Percentiles rank a stretch among this genome's conserved stretches.
phyloP scores from a whole-genome alignment of 495 filamentous ascomycete species.

The Penicillium bialowiezense region DNA sequence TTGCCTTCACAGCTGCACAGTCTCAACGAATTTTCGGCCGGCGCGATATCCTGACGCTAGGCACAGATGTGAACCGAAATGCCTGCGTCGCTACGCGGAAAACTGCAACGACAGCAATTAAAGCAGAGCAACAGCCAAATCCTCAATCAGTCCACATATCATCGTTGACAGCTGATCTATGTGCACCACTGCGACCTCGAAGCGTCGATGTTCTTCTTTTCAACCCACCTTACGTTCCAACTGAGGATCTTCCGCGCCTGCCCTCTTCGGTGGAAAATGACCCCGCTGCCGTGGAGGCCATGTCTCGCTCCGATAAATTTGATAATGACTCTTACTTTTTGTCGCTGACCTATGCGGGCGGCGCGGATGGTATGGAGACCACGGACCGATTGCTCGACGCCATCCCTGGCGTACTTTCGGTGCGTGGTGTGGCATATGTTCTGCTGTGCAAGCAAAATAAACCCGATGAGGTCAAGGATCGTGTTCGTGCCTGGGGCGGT shows the following conservation, averaged over 20 bases:
- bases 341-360: constrained; percentile 85
- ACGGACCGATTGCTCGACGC: constrained; percentile 72
- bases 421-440: constrained; percentile 79
- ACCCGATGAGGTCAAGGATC: constrained; percentile 69
- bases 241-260: constrained; percentile 60
- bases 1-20: constrained; percentile 81
- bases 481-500: constrained; percentile 54
- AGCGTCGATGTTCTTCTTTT: constrained; percentile 83
- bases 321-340: constrained; percentile 76
- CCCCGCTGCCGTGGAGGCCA: constrained; percentile 7
- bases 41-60: constrained; percentile 63
- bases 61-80: constrained; percentile 76
- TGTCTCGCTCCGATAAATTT: constrained; percentile 43
- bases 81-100: constrained; percentile 67
- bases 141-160: constrained; percentile 50
- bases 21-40: constrained; percentile 70
- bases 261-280: constrained; percentile 29
- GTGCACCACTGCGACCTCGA: constrained; percentile 49
- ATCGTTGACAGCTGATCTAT: constrained; percentile 64
- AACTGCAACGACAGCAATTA: constrained; percentile 58
- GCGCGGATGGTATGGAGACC: constrained; percentile 86
- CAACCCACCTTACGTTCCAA: constrained; percentile 96
- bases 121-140: constrained; percentile 22
- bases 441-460: constrained; percentile 85
- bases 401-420: constrained; percentile 59